phyloP scores from a whole-genome alignment of 1,139 yeast genomes.

The Zhuliangozyma blackwelliae region DNA sequence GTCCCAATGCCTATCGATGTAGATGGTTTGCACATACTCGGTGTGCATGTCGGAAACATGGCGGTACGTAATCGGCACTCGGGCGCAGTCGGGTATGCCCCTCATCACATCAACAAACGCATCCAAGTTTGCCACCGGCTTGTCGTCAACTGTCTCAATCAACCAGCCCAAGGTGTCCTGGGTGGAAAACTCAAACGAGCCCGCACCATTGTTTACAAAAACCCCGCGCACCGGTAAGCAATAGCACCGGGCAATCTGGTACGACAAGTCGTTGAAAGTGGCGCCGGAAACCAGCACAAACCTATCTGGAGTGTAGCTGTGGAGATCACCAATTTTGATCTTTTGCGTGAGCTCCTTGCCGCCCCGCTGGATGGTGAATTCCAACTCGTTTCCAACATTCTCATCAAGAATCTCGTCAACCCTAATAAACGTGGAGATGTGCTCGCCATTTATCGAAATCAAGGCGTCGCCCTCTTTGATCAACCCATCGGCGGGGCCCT shows the following conservation, averaged over 20 bases:
- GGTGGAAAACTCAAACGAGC: slow-evolving; percentile 65
- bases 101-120: slow-evolving; percentile 76
- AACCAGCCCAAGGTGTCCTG: slow-evolving; percentile 66
- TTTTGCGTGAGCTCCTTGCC: slow-evolving; percentile 52
- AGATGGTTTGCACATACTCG: slow-evolving; percentile 57
- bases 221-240: slow-evolving; percentile 86
- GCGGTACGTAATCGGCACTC: slow-evolving; percentile 69
- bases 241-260: slow-evolving; percentile 82
- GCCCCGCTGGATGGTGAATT: slow-evolving; percentile 66
- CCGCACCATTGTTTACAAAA: slow-evolving; percentile 71
- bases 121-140: slow-evolving; percentile 68
- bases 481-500: slow-evolving; percentile 76
- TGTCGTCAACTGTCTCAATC: slow-evolving; percentile 71
- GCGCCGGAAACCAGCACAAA: slow-evolving; percentile 86
- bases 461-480: slow-evolving; percentile 85
- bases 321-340: slow-evolving; percentile 69
- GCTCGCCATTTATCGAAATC: slow-evolving; percentile 63
- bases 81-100: slow-evolving; percentile 67
- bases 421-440: slow-evolving; percentile 66
- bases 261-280: slow-evolving; percentile 76
- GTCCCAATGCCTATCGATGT: slow-evolving; percentile 84
- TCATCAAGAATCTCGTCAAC: slow-evolving; percentile 84
- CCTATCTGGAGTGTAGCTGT: slow-evolving; percentile 75
- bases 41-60: slow-evolving; percentile 81
- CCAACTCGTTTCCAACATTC: slow-evolving; percentile 57